Evolutionary conservation across 257 asterid species (phyloP), one percentile per base, ranked within the genome.

Genomic region (Capsicum chinense): DNA sequence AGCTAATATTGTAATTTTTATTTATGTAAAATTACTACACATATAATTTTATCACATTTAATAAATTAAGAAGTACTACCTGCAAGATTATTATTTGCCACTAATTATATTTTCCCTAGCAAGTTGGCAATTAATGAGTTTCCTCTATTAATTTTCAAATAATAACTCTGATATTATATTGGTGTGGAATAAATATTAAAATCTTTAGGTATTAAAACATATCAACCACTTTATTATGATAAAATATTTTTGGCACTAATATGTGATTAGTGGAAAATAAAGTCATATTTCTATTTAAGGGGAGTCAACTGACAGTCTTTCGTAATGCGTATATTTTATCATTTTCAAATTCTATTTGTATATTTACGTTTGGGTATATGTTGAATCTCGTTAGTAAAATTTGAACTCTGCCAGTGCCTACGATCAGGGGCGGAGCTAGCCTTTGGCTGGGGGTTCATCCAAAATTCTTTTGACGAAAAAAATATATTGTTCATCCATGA

Each of bases 121-220:
- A 74, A 50, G 62, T 12, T 50, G 81, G 60, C 81, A 7, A 74
- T 48, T 9, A 50, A 74, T 50, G 44, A 74, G 3, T 74, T 47
- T 74, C 60, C 60, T 21, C 13, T 50, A 48, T 74, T 74, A 74
- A 74, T 74, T 74, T 50, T 13, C 81, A 6, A 74, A 74, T 74
- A 74, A 50, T 74, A 13, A 74, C 44, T 47, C 80, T 74, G 81
- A 48, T 44, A 50, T 12, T 74, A 48, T 44, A 50, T 12, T 74
- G 44, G 17, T 74, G 33, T 74, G 44, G 81, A 74, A 19, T 50
- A 74, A 74, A 50, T 74, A 74, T 12, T 48, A 74, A 74, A 48
- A 47, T 73, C 42, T 59, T 73, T 37, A 11, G 14, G 42, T 14
- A 73, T 48, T 73, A 73, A 39, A 73, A 73, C 80, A 73, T 10